Base-by-base conservation (phyloP, 2,329 filamentous ascomycete genomes). In the Ophiocordyceps camponoti-leonardi region DNA sequence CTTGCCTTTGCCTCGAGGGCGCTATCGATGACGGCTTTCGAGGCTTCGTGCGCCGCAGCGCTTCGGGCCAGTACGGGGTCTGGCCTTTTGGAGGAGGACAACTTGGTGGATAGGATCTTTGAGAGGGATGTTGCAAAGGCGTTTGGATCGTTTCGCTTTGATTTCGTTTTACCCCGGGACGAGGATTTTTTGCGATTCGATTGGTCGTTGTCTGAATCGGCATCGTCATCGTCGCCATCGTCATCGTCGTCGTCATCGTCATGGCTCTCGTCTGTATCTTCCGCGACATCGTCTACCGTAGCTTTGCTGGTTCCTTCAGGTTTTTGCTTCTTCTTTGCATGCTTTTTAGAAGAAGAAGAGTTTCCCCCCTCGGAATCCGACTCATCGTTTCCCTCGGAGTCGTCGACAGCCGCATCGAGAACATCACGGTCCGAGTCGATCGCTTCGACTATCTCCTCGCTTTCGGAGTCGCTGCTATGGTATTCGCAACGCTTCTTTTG, bases 31-130 rank as follows among this genome's bases (percentile, higher is more conserved):
- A 84, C 73, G 31, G 83, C 77, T 48, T 79, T 79, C 50, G 81
- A 81, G 0, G 83, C 77, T 49, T 85, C 75, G 14, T 79, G 75
- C 1, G 87, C 87, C 12, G 75, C 74, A 49, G 77, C 79, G 60
- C 83, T 90, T 56, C 92, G 82, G 6, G 88, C 81, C 4, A 98
- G 73, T n/a, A 98, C 85, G 0, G 92, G 92, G 59, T 98, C 92
- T 46, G 80, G 73, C 22, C 88, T 83, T 58, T 86, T 86, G 30
- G 83, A 75, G 8, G 77, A 79, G 2, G 87, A 82, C 11, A 96
- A 72, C 65, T 96, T 96, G 44, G 86, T 90, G 46, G 79, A 80
- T 41, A 98, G 73, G 59, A 98, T 95, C 63, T 92, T 94, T 53
- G 84, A 83, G 56, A 98, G 86, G 44, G 87, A 94, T 1, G 82